Evolutionary conservation across 2,329 filamentous ascomycete genomes (phyloP), one percentile per base, ranked within the genome.

Genomic region (Coniella lustricola): DNA sequence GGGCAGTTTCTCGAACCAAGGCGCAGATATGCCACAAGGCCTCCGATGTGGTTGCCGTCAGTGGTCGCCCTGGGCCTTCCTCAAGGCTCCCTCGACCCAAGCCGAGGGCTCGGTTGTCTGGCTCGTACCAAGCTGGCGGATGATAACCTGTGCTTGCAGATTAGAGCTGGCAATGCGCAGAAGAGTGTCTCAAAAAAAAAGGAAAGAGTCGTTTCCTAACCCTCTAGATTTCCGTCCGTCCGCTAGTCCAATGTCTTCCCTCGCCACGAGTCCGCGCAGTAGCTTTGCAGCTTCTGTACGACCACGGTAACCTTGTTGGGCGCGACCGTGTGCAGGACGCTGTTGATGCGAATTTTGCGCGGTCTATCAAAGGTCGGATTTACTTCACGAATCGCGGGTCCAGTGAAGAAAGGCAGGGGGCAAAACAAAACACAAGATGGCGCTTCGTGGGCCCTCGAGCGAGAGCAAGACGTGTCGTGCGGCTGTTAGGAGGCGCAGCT

Each of bases 91-190:
- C 34, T 22, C 42, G 42, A 45, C 18, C 35, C 29, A 45, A 29
- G 38, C 43, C 36, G 34, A 53, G 41, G 38, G 41, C 39, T 40
- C 37, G 29, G 33, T 49, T 44, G 44, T 44, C 47, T 37, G 38
- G 43, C 34, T 48, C 43, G 25, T 22, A 21, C 40, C 40, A 50
- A 37, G n/a, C 43, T 39, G 46, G 44, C 39, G 38, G 31, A 46
- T 42, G 44, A 38, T 39, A 53, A 50, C 49, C 46, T 54, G 56
- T 5, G 5, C 25, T 29, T 5, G 25, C 79, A 76, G 47, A 79
- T 68, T 43, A 80, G 62, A 14, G 75, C 75, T 1, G 77, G 77
- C 48, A 79, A 69, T 3, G 75, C 75, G 54, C 79, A 79, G 16
- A 79, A 29, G 25, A 29, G 25, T 74, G 52, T 54, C 51, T 54